Base-by-base conservation (phyloP, 1,139 yeast genomes). In the Pichia sp. region DNA sequence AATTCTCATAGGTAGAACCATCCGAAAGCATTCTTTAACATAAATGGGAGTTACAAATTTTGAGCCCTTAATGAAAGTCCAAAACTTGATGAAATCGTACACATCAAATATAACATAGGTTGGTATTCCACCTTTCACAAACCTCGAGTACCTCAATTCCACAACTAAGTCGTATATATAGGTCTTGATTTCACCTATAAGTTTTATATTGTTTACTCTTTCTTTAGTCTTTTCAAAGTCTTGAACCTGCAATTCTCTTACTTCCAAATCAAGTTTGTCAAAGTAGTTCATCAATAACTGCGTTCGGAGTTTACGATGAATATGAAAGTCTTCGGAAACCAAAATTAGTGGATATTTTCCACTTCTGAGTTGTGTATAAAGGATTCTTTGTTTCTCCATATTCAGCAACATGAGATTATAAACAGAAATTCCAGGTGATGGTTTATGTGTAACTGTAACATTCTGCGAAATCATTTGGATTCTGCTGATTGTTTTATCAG, bases 101-200 rank as follows among this genome's bases (percentile, higher is more conserved):
- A 74, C 57, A 39, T 74, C 77, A 5, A 54, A 48, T 12, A 68
- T 58, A 2, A 69, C 61, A 40, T 59, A 56, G 0, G 79, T 73
- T 0, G 77, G 68, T 1, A 75, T 54, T 0, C 83, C 83, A 1
- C 66, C 63, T 19, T 51, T 45, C 2, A 74, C 72, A 50, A 74
- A 65, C 28, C 82, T 55, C 47, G 76, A 79, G 39, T 67, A 66
- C 31, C 83, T 60, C 3, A 71, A 52, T 49, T 67, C 71, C 2
- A 75, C 61, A 2, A 73, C 56, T 17, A 77, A 63, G 52, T 77
- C 81, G 47, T 74, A 72, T 52, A 74, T 67, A 51, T 76, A 77
- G n/a, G 77, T 56, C 35, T 55, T 54, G 31, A 77, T 60, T 39
- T 76, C 80, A 0, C 75, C 45, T 3, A 49, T 46, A 6, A 56